Conservation (phyloP, 2,329 filamentous ascomycete species). For the Pseudocercospora pini-densiflorae region DNA sequence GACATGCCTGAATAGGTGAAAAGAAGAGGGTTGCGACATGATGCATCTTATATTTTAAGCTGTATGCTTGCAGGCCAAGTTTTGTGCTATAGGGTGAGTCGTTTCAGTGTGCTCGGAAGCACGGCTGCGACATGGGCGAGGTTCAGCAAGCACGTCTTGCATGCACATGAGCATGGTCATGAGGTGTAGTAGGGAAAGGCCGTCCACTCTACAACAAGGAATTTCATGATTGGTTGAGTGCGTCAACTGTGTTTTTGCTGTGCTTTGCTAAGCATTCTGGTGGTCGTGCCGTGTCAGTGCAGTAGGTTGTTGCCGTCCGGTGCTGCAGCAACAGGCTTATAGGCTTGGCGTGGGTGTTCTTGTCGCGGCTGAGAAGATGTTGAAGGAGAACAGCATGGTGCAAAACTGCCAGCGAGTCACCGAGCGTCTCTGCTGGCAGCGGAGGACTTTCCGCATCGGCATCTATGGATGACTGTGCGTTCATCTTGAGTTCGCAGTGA, state of each 20-base stretch:
- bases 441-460: background rate
- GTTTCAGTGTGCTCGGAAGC: background rate
- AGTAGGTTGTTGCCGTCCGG: conserved; percentile 2
- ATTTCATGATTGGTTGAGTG: background rate
- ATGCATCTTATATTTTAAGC: background rate
- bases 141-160: background rate
- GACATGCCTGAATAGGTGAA: background rate
- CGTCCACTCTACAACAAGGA: background rate
- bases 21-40: background rate
- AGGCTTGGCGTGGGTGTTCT: background rate
- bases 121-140: background rate
- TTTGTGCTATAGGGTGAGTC: background rate
- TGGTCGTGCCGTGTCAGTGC: background rate
- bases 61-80: conserved; percentile 3
- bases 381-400: background rate
- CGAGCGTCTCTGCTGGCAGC: background rate
- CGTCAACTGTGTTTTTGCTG: background rate
- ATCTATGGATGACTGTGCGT: background rate
- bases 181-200: background rate
- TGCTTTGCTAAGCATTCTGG: background rate
- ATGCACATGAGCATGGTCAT: background rate
- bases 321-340: background rate
- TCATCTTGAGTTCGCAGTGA: background rate
- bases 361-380: background rate
- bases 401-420: background rate